phyloP scores from a whole-genome alignment of 805 yeast genomes.

The Saccharomycopsis guyanensis region DNA sequence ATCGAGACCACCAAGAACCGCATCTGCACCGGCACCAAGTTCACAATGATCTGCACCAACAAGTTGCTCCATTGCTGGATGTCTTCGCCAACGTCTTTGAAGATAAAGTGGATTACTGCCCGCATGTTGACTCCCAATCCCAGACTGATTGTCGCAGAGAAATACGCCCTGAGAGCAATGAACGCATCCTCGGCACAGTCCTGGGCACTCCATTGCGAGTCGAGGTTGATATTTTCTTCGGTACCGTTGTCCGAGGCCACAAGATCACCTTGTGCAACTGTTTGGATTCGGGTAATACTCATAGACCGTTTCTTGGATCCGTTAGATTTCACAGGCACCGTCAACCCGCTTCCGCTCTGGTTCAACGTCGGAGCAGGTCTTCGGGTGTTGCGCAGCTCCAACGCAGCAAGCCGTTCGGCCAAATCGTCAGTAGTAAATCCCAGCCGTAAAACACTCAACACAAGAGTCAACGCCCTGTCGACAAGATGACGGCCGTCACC shows the following conservation, averaged over 20 bases:
- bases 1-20: constrained; percentile 58
- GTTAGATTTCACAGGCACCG: background rate
- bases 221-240: constrained; percentile 17
- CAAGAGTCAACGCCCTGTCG: constrained; percentile 7
- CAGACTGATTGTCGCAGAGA: constrained; percentile 53
- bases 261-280: background rate
- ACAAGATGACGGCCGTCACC: constrained; percentile 2
- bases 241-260: constrained; percentile 8
- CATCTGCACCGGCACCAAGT: constrained; percentile 75
- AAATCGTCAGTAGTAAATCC: constrained; percentile 9
- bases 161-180: constrained; percentile 46
- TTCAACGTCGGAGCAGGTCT: too few relatives aligned
- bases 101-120: constrained; percentile 41
- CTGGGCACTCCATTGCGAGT: constrained; percentile 11
- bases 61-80: constrained; percentile 43
- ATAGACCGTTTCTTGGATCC: constrained; percentile 2
- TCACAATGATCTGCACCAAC: constrained; percentile 57
- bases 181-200: constrained; percentile 25
- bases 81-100: constrained; percentile 24
- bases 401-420: constrained; percentile 2
- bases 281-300: background rate
- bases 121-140: constrained; percentile 53
- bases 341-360: background rate
- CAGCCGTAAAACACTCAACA: constrained; percentile 5
- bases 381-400: background rate